phyloP scores from a whole-genome alignment of 148 eudicot species.

The Cornus controversa region DNA sequence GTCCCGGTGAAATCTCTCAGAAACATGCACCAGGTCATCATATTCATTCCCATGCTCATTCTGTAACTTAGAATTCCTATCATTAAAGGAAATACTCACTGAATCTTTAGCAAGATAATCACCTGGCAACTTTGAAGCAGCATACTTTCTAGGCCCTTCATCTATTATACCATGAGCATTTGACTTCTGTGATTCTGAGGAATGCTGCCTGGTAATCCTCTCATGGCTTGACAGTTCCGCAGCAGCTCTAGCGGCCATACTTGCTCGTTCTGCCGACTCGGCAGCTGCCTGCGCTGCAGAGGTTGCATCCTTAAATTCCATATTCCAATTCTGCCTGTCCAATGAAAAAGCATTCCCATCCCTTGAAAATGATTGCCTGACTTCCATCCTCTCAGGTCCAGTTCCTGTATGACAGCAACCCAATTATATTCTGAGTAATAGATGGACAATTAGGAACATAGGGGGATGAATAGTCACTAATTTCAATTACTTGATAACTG shows the following conservation, averaged over 20 bases:
- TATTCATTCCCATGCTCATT: conserved; percentile 23
- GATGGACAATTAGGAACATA: not conserved
- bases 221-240: conserved; percentile 66
- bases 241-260: conserved; percentile 98
- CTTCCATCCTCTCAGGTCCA: conserved; percentile 26
- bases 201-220: conserved; percentile 22
- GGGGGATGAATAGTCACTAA: not conserved
- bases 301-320: conserved; percentile 87
- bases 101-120: conserved; percentile 26
- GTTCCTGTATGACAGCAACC: conserved; percentile 30
- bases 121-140: conserved; percentile 20
- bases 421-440: conserved; percentile 1
- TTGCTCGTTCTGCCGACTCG: conserved; percentile 90
- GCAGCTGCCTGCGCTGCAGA: conserved; percentile 99
- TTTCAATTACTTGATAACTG: not conserved
- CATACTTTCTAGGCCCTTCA: conserved; percentile 25
- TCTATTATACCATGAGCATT: conserved; percentile 20
- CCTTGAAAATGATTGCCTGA: conserved; percentile 29
- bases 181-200: conserved; percentile 36
- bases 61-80: conserved; percentile 27
- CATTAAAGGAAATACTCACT: conserved; percentile 23
- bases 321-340: conserved; percentile 52
- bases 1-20: conserved; percentile 18
- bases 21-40: conserved; percentile 19
- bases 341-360: conserved; percentile 27